Conservation (phyloP, 148 eudicot genomes). For the Fallopia convolvulus region DNA sequence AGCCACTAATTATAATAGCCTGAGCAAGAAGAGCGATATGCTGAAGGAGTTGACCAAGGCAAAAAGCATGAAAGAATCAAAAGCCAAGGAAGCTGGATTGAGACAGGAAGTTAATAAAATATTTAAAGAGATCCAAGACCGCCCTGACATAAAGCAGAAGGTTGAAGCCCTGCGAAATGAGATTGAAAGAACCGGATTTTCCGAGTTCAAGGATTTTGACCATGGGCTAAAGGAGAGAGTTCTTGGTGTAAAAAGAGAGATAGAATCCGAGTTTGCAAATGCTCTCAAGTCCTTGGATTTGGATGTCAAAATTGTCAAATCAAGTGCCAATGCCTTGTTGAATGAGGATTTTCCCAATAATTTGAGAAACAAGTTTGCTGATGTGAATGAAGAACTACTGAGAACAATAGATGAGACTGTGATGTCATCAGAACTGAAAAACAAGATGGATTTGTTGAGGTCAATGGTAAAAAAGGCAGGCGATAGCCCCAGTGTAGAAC, state of each 20-base stretch:
- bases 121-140: slow-evolving; percentile 37
- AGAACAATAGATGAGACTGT: slow-evolving; percentile 48
- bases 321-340: slow-evolving; percentile 1
- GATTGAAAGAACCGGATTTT: slow-evolving; percentile 41
- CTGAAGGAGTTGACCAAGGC: no score
- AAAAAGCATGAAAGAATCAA: no score
- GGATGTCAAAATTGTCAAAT: slow-evolving; percentile 27
- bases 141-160: slow-evolving; percentile 53
- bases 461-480: slow-evolving; percentile 41
- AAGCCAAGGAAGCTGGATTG: slow-evolving; percentile 26
- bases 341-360: slow-evolving; percentile 21
- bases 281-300: slow-evolving; percentile 40
- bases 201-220: slow-evolving; percentile 34
- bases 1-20: no score
- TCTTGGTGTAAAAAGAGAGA: slow-evolving; percentile 38
- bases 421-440: slow-evolving; percentile 54
- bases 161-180: slow-evolving; percentile 55
- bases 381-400: slow-evolving; percentile 44
- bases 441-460: slow-evolving; percentile 53
- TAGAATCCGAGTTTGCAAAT: slow-evolving; percentile 38
- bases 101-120: slow-evolving; percentile 43
- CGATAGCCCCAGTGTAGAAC: slow-evolving; percentile 36
- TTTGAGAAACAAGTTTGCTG: slow-evolving; percentile 33
- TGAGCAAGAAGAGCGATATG: no score
- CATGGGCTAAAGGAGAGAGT: slow-evolving; percentile 44